Base-by-base conservation (phyloP, 139 green algal species). In the Volvox africanus region DNA sequence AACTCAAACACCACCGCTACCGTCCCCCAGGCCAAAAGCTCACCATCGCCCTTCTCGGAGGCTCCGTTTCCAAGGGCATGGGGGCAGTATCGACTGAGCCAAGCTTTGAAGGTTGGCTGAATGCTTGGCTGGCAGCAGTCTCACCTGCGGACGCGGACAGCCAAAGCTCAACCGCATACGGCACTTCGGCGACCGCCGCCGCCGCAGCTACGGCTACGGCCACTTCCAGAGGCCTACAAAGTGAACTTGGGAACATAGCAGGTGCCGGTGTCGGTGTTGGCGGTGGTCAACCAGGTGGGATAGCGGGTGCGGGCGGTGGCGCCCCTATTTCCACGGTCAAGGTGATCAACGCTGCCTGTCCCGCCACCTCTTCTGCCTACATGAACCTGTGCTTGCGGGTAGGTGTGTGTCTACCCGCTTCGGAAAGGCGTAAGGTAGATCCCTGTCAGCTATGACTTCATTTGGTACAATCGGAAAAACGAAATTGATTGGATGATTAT, bases 361-460 rank as follows among this genome's bases (percentile, higher is more conserved):
- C 85, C 28, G 85, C 69, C 44, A 89, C 85, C 0, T 20, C 69
- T 0, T 82, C 69, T 2, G 69, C 69, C 0, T 89, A 89, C 28
- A 89, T 89, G 85, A 89, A 89, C 69, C 11, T 89, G 36, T 89
- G 85, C 69, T 71, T 89, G 13, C 5, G 37, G 37, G 85, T 89
- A 50, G 0, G 83, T 5, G 82, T 26, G 65, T 55, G 44, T 9
- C 9, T 5, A 5, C 44, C 44, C 44, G 44, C 44, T 9, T 55
- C 5, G 44, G 44, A 55, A 55, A 5, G 44, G 44, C 44, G 44
- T 55, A 9, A 55, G 44, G 44, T 5, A 5, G 44, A n/a, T n/a
- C n/a, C 9, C 44, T 55, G 44, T 5, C 5, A 55, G 44, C 44
- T 55, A 14, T 55, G 44, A 55, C 5, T 55, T 9, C 44, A 55